A percentile compares a stretch with the other conserved stretches of the same genome.
phyloP scores from a whole-genome alignment of 179 eudicot genomes.

The Patellifolia procumbens region DNA sequence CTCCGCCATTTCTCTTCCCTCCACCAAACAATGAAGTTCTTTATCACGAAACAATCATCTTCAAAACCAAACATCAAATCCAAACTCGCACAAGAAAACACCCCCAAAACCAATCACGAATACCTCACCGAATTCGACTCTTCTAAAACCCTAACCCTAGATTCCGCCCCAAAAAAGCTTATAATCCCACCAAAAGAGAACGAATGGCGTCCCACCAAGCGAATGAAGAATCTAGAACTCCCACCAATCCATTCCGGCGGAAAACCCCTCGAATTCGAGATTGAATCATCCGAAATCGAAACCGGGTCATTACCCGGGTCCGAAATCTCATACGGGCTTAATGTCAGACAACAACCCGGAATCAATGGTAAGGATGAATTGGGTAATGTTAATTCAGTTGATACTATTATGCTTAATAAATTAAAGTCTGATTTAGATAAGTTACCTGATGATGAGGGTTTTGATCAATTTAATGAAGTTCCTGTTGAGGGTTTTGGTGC shows the following conservation, averaged over 20 bases:
- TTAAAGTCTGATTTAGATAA: constrained; percentile 25
- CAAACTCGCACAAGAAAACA: constrained; percentile 25
- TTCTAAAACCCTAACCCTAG: constrained; percentile 37
- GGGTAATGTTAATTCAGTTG: constrained; percentile 26
- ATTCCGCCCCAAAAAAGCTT: constrained; percentile 13
- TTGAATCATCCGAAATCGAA: constrained; percentile 47
- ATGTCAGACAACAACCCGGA: constrained; percentile 39
- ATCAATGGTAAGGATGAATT: background rate
- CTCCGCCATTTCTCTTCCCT: too few species aligned
- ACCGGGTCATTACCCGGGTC: background rate
- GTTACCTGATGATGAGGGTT: constrained; percentile 60
- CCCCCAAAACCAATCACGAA: constrained; percentile 27
- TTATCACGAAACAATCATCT: background rate
- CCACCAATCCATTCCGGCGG: constrained; percentile 41
- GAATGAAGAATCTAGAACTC: constrained; percentile 66
- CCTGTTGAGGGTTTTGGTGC: constrained; percentile 82
- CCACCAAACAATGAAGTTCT: background rate
- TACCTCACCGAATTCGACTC: constrained; percentile 66
- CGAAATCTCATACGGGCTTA: constrained; percentile 53
- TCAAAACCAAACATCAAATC: constrained; percentile 34
- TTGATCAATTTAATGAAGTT: constrained; percentile 60
- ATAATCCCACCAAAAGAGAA: constrained; percentile 69
- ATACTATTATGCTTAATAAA: constrained; percentile 44
- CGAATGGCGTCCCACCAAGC: constrained; percentile 55
- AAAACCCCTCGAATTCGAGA: constrained; percentile 50